A percentile compares a stretch with the other conserved stretches of the same genome.
These are phyloP conservation scores for Geranium rotundifolium DNA, from an alignment of 345 rosid genomes.

Conservation along the genomic window DNA sequence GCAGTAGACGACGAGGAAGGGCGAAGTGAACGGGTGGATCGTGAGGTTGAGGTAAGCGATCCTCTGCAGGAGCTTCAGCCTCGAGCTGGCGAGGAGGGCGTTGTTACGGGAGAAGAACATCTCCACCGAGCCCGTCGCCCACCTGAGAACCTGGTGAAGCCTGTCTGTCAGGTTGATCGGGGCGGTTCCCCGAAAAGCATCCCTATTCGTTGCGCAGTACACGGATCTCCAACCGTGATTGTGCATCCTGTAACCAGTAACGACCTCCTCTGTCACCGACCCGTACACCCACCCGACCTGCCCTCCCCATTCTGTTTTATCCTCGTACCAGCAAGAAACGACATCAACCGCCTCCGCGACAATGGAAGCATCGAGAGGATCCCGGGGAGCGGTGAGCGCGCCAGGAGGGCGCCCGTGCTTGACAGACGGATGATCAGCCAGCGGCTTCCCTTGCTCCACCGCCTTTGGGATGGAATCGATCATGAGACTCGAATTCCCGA, in stretches of 20 bases:
- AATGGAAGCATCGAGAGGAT: constrained; percentile 34
- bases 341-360: constrained; percentile 68
- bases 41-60: constrained; percentile 78
- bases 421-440: constrained; percentile 36
- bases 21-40: constrained; percentile 70
- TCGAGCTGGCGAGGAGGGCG: constrained; percentile 45
- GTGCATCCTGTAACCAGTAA: constrained; percentile 77
- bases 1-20: constrained; percentile 77
- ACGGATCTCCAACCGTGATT: constrained; percentile 77
- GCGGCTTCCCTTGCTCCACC: constrained; percentile 57
- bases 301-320: constrained; percentile 76
- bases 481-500: constrained; percentile 57
- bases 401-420: constrained; percentile 62
- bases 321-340: constrained; percentile 83
- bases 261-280: constrained; percentile 76
- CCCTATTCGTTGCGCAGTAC: constrained; percentile 58
- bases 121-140: constrained; percentile 89
- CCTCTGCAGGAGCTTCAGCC: constrained; percentile 53
- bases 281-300: constrained; percentile 79
- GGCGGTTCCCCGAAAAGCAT: constrained; percentile 72
- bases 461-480: constrained; percentile 44
- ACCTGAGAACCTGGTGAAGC: constrained; percentile 74
- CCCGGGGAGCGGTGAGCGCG: constrained; percentile 36
- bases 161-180: constrained; percentile 72
- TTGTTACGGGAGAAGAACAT: constrained; percentile 84